phyloP scores from a whole-genome alignment of 768 basidiomycete genomes.

The Boletus pseudo-olivaceus region DNA sequence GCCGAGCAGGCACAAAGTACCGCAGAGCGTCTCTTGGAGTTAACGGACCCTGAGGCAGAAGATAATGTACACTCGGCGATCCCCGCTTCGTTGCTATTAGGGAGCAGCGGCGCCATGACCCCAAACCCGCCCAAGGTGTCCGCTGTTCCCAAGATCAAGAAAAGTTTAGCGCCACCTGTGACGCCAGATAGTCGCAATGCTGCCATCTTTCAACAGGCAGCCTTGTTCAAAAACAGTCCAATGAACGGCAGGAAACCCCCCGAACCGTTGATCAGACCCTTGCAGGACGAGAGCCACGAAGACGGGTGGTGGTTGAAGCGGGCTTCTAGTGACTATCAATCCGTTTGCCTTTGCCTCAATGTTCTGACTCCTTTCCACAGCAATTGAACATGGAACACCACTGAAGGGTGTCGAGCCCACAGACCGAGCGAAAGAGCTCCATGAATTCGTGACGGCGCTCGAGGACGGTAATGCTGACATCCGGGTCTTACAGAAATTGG shows the following conservation, averaged over 20 bases:
- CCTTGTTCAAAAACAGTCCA: slow-evolving; percentile 81
- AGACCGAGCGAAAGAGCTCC: slow-evolving; percentile 49
- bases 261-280: slow-evolving; percentile 63
- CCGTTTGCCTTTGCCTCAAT: background rate
- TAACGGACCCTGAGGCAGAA: slow-evolving; percentile 77
- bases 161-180: slow-evolving; percentile 40
- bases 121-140: slow-evolving; percentile 39
- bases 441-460: slow-evolving; percentile 51
- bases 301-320: slow-evolving; percentile 85
- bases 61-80: slow-evolving; percentile 48
- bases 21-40: slow-evolving; percentile 81
- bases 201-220: slow-evolving; percentile 67
- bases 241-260: slow-evolving; percentile 46
- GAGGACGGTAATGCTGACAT: slow-evolving; percentile 51
- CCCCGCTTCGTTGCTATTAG: slow-evolving; percentile 51
- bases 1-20: slow-evolving; percentile 94
- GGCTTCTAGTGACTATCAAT: slow-evolving; percentile 53
- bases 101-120: slow-evolving; percentile 35
- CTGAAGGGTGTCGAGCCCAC: slow-evolving; percentile 36
- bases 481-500: slow-evolving; percentile 60
- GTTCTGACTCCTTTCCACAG: slow-evolving; percentile 18
- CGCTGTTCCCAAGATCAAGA: slow-evolving; percentile 32
- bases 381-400: slow-evolving; percentile 46
- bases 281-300: slow-evolving; percentile 65
- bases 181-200: slow-evolving; percentile 64